Conservation (phyloP, 2,329 filamentous ascomycete species). For the Beauveria australis region DNA sequence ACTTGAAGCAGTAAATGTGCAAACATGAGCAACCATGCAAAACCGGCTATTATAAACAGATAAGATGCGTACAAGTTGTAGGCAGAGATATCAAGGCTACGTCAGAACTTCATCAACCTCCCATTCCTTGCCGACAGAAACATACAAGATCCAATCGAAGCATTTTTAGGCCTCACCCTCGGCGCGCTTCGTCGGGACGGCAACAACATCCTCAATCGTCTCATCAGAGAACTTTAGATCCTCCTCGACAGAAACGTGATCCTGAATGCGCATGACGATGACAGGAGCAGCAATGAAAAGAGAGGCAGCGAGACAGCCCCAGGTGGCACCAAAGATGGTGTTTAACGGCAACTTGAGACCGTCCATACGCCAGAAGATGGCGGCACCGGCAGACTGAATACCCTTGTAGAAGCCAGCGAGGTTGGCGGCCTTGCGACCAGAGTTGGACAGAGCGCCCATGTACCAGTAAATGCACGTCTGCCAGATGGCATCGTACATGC, state of each 20-base stretch:
- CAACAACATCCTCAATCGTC: slow-evolving; percentile 61
- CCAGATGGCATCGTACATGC: slow-evolving; percentile 60
- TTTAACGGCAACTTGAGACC: slow-evolving; percentile 54
- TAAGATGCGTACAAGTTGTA: slow-evolving; percentile 5
- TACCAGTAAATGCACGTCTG: slow-evolving; percentile 57
- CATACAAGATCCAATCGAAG: not conserved
- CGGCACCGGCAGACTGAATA: slow-evolving; percentile 79
- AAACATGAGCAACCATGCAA: slow-evolving; percentile 4
- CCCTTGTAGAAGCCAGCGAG: slow-evolving; percentile 81
- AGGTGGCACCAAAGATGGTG: slow-evolving; percentile 61
- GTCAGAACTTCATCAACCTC: not conserved
- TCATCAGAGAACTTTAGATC: slow-evolving; percentile 82
- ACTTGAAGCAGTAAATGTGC: slow-evolving; percentile 10
- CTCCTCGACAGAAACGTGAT: slow-evolving; percentile 71
- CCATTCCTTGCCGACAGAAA: not conserved
- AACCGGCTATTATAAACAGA: slow-evolving; percentile 4
- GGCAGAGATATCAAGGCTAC: slow-evolving; percentile 1
- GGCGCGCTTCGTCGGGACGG: not conserved
- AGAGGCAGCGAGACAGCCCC: slow-evolving; percentile 67
- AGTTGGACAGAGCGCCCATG: slow-evolving; percentile 92
- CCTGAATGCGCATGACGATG: slow-evolving; percentile 70
- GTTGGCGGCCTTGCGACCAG: slow-evolving; percentile 83
- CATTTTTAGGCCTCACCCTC: not conserved
- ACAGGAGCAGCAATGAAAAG: slow-evolving; percentile 72
- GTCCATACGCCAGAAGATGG: slow-evolving; percentile 67